phyloP scores from a whole-genome alignment of 1,284 basidiomycete species.

The Chalciporus sp. region DNA sequence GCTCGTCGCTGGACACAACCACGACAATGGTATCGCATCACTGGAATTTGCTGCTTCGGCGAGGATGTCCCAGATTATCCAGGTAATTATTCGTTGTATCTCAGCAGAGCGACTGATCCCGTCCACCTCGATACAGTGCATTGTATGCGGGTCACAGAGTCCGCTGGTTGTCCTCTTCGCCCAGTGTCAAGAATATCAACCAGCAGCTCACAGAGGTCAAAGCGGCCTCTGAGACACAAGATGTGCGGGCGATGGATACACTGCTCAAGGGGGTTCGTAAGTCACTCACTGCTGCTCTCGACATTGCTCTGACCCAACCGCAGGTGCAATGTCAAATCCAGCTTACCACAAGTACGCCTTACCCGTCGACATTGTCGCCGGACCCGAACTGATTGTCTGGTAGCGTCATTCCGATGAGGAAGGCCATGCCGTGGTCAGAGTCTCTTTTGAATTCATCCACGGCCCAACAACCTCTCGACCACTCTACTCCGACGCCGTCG shows the following conservation, averaged over 20 bases:
- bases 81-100: not conserved
- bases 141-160: not conserved
- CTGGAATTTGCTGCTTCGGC: no score
- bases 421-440: constrained; percentile 58
- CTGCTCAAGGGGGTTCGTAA: constrained; percentile 59
- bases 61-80: not conserved
- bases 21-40: no score
- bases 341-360: constrained; percentile 53
- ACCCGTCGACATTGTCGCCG: not conserved
- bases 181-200: not conserved
- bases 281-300: constrained; percentile 29
- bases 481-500: constrained; percentile 17
- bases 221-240: constrained; percentile 54
- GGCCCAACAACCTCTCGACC: constrained; percentile 19
- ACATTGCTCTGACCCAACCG: not conserved
- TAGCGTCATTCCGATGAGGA: constrained; percentile 56
- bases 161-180: constrained; percentile 11
- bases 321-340: constrained; percentile 58
- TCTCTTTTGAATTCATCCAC: constrained; percentile 44
- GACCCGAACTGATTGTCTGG: constrained; percentile 8
- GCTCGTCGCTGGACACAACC: no score
- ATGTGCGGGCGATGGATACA: constrained; percentile 60
- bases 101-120: not conserved
- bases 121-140: not conserved
- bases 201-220: constrained; percentile 13